A percentile compares a stretch with the other conserved stretches of the same genome.
These are phyloP conservation scores for Kwoniella shivajii DNA, from an alignment of 1,284 basidiomycete species.

Conservation along the genomic window DNA sequence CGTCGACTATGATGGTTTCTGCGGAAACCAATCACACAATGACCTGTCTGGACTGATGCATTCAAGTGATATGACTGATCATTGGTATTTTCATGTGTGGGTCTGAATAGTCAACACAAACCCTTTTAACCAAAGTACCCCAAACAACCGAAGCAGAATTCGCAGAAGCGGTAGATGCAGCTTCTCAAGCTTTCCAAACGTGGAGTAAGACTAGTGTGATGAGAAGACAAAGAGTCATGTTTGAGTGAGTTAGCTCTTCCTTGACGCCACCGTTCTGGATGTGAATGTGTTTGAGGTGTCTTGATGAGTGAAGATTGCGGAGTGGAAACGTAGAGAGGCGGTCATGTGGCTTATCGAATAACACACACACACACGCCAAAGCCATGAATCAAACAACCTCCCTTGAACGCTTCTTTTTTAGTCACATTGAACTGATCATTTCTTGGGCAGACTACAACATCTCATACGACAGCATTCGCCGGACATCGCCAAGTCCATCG, in stretches of 20 bases:
- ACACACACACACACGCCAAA: neutral
- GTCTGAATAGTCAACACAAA: conserved; percentile 81
- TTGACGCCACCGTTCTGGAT: too few species aligned
- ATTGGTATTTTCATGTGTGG: too few species aligned
- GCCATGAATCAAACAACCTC: too few species aligned
- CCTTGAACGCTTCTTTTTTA: neutral
- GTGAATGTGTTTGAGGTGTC: too few species aligned
- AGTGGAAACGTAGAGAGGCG: neutral
- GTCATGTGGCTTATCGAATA: too few species aligned
- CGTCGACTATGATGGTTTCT: neutral
- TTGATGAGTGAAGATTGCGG: neutral
- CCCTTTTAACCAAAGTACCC: conserved; percentile 82
- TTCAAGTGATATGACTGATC: neutral
- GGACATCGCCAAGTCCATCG: conserved; percentile 63
- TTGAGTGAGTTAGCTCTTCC: conserved; percentile 65
- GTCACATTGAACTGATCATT: neutral
- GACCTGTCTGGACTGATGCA: neutral
- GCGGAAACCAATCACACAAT: too few species aligned
- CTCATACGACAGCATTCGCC: conserved; percentile 69
- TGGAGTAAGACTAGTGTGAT: conserved; percentile 88
- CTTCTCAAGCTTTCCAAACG: conserved; percentile 82
- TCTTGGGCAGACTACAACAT: conserved; percentile 66
- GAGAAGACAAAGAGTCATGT: conserved; percentile 81
- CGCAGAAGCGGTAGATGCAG: conserved; percentile 78
- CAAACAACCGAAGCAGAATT: conserved; percentile 85